Conservation (phyloP, 208 protist genomes). For the Leishmania turanica region DNA sequence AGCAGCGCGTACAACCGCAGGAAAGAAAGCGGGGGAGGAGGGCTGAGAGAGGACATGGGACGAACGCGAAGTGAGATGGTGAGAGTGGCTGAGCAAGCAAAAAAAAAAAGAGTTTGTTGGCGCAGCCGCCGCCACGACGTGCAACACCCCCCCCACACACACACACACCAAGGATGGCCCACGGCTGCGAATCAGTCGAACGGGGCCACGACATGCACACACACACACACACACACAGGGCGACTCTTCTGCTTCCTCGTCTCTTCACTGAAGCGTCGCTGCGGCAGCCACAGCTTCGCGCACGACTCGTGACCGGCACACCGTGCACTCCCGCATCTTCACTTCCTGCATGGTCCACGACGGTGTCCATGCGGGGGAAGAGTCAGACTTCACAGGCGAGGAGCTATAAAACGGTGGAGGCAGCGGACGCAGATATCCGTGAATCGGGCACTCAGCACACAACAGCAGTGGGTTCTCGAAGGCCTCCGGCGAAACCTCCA, state of each 20-base stretch:
- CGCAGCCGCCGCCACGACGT: neutral
- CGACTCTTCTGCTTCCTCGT: neutral
- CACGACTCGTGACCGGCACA: conserved; percentile 23
- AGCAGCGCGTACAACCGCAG: neutral
- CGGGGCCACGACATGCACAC: neutral
- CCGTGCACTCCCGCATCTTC: conserved; percentile 21
- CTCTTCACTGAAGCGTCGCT: neutral
- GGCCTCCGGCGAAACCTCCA: conserved; percentile 2
- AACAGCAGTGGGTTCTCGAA: conserved; percentile 33
- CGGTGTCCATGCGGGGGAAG: neutral
- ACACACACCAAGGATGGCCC: neutral
- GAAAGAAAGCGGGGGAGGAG: neutral
- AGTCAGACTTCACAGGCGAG: neutral
- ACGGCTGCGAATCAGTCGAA: neutral
- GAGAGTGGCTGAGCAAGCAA: neutral
- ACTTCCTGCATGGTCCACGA: conserved; percentile 24
- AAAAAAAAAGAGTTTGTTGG: neutral
- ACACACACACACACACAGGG: neutral
- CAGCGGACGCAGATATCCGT: conserved; percentile 59
- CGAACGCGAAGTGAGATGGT: neutral
- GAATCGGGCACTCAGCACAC: conserved; percentile 44
- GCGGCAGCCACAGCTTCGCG: neutral
- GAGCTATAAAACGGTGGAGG: neutral
- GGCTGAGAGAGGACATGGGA: neutral
- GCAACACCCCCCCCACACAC: neutral